phyloP scores from a whole-genome alignment of 345 rosid species.

The Sonneratia caseolaris region DNA sequence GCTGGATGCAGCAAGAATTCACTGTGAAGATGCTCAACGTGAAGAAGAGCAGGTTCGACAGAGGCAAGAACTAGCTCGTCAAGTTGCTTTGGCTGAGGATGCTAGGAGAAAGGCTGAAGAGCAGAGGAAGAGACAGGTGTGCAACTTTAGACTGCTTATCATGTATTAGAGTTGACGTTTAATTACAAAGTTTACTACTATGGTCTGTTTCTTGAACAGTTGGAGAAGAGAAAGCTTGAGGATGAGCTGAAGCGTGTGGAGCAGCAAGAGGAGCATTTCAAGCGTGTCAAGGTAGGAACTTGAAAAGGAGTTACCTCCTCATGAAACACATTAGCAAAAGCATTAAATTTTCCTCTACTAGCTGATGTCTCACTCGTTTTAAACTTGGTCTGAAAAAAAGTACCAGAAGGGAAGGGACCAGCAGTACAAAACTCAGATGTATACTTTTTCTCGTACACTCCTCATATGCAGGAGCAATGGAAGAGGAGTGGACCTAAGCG shows the following conservation, averaged over 20 bases:
- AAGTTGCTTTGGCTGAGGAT: slow-evolving; percentile 92
- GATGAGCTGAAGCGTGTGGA: slow-evolving; percentile 75
- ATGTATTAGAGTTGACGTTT: not conserved
- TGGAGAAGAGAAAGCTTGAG: slow-evolving; percentile 92
- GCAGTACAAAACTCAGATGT: not conserved
- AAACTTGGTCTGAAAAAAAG: not conserved
- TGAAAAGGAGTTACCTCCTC: not conserved
- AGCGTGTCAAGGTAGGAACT: slow-evolving; percentile 64
- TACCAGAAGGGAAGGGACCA: not conserved
- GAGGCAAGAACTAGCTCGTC: slow-evolving; percentile 89
- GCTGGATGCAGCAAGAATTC: slow-evolving; percentile 84
- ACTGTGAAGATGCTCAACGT: slow-evolving; percentile 87
- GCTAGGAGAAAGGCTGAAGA: slow-evolving; percentile 98
- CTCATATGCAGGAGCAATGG: slow-evolving; percentile 78
- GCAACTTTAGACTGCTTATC: slow-evolving; percentile 4
- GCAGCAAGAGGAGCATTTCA: slow-evolving; percentile 85
- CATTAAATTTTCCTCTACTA: not conserved
- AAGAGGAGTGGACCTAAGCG: slow-evolving; percentile 75
- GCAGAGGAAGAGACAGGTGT: slow-evolving; percentile 84
- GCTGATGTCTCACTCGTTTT: not conserved
- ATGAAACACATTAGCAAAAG: not conserved
- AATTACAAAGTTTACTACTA: slow-evolving; percentile 1
- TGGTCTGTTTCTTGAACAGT: slow-evolving; percentile 30
- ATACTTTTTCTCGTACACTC: slow-evolving; percentile 10
- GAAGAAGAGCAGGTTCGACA: slow-evolving; percentile 89